These are phyloP conservation scores for Neofusicoccum parvum DNA, from an alignment of 2,329 filamentous ascomycete species.

Conservation along the genomic window DNA sequence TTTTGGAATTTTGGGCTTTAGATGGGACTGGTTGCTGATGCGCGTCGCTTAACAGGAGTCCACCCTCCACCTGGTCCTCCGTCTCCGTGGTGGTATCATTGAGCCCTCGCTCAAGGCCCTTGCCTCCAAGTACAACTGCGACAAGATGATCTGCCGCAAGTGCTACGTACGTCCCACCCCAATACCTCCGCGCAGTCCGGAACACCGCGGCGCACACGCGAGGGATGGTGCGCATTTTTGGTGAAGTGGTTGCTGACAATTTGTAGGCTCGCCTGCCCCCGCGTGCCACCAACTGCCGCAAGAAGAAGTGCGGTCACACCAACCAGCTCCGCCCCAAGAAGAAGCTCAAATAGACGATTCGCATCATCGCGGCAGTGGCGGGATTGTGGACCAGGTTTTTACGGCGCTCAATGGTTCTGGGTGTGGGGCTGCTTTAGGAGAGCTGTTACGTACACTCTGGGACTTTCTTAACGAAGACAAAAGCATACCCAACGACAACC, in stretches of 20 bases:
- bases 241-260: not conserved
- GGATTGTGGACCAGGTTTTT: constrained; percentile 23
- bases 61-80: constrained; percentile 96
- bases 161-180: constrained; percentile 78
- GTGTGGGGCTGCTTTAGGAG: constrained; percentile 20
- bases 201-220: not conserved
- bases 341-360: constrained; percentile 89
- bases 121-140: constrained; percentile 99
- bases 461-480: constrained; percentile 20
- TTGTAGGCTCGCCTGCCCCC: constrained; percentile 78
- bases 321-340: constrained; percentile 99
- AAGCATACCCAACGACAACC: constrained; percentile 19
- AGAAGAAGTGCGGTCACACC: constrained; percentile 99
- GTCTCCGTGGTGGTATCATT: constrained; percentile 96
- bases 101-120: constrained; percentile 98
- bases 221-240: not conserved
- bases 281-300: constrained; percentile 99
- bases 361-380: constrained; percentile 37
- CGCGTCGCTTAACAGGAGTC: constrained; percentile 69
- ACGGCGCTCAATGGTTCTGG: constrained; percentile 22
- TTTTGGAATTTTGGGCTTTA: too few relatives aligned
- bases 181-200: not conserved
- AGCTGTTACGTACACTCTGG: constrained; percentile 22
- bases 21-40: constrained; percentile 13
- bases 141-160: constrained; percentile 99